Evolutionary conservation across 768 basidiomycete genomes (phyloP).

Genomic region (Russula emetica): DNA sequence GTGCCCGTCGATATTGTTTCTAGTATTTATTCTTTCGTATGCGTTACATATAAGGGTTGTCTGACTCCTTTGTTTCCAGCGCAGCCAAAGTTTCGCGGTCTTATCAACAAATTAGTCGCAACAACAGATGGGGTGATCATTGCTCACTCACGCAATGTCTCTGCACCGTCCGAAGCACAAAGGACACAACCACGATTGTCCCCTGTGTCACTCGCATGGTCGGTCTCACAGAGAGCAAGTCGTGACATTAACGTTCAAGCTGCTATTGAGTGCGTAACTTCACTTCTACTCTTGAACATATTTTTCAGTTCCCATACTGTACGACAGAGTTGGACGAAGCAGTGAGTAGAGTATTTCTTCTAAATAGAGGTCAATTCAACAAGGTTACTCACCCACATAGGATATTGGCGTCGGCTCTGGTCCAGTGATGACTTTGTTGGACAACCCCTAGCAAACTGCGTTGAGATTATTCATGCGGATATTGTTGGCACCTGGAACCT

Average conservation of each 20-base stretch:
- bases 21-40: background rate
- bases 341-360: conserved; percentile 4
- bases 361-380: background rate
- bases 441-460: background rate
- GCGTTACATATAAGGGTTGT: background rate
- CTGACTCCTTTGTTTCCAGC: background rate
- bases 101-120: background rate
- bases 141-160: background rate
- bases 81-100: background rate
- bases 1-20: conserved; percentile 1
- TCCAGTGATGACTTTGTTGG: background rate
- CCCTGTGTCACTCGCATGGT: conserved; percentile 11
- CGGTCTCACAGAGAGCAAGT: conserved; percentile 12
- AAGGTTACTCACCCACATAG: background rate
- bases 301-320: background rate
- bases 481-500: conserved; percentile 14
- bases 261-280: conserved; percentile 9
- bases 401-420: conserved; percentile 9
- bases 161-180: background rate
- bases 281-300: background rate
- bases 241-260: background rate
- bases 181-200: background rate
- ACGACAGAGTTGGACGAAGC: conserved; percentile 9
- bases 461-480: background rate
- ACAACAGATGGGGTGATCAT: background rate